A percentile compares a stretch with the other conserved stretches of the same genome.
These are phyloP conservation scores for Stachybotrys echinatus DNA, from an alignment of 2,329 filamentous ascomycete genomes.

Conservation along the genomic window DNA sequence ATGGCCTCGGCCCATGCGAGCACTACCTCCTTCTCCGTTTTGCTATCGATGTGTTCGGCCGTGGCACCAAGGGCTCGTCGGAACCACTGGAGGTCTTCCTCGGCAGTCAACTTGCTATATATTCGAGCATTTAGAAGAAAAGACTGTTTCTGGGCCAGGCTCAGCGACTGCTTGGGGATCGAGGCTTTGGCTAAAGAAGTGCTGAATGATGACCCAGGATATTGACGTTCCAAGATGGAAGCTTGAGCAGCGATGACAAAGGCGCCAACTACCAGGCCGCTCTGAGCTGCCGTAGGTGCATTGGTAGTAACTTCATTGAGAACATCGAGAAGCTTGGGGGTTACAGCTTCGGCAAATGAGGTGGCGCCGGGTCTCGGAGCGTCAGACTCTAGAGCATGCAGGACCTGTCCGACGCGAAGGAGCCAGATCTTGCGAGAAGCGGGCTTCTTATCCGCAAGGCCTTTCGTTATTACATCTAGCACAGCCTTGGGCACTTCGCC, in stretches of 20 bases:
- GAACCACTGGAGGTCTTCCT: constrained; percentile 77
- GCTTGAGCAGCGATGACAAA: constrained; percentile 67
- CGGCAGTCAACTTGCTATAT: constrained; percentile 70
- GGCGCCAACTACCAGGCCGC: constrained; percentile 72
- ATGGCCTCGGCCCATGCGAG: constrained; percentile 78
- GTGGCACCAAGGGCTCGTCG: constrained; percentile 63
- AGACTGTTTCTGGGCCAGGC: constrained; percentile 73
- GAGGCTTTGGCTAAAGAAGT: constrained; percentile 50
- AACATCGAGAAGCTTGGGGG: constrained; percentile 56
- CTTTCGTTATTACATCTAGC: constrained; percentile 71
- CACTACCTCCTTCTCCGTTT: constrained; percentile 42
- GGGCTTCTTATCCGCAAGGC: constrained; percentile 78
- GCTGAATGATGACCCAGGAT: constrained; percentile 45
- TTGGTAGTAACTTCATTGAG: constrained; percentile 78
- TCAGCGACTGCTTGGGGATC: constrained; percentile 60
- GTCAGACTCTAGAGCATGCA: constrained; percentile 50
- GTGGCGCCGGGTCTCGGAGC: constrained; percentile 40
- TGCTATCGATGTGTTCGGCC: constrained; percentile 47
- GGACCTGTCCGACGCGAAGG: constrained; percentile 63
- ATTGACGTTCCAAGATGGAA: constrained; percentile 45
- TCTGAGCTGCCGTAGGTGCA: constrained; percentile 73
- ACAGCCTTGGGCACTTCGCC: constrained; percentile 60
- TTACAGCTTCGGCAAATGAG: constrained; percentile 47
- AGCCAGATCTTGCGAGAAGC: constrained; percentile 76
- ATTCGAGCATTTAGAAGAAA: constrained; percentile 81